A percentile compares a stretch with the other conserved stretches of the same genome.
These are phyloP conservation scores for Kwoniella newhampshirensis DNA, from an alignment of 768 basidiomycete species.

Conservation along the genomic window DNA sequence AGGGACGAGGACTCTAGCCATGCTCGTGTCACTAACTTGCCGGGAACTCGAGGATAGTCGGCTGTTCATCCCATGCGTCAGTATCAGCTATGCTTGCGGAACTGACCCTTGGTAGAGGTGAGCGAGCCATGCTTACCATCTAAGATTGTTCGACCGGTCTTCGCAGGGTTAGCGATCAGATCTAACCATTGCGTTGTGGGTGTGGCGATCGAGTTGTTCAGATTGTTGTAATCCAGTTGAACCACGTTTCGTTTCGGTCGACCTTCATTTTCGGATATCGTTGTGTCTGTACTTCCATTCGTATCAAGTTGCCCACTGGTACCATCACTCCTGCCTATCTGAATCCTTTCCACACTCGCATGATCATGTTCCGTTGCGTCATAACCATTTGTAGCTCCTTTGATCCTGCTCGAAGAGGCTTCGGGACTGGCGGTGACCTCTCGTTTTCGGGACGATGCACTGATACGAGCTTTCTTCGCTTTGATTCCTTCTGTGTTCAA, in stretches of 20 bases:
- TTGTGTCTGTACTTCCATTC: background rate
- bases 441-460: background rate
- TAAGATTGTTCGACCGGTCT: slow-evolving; percentile 37
- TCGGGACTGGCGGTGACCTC: background rate
- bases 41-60: slow-evolving; percentile 25
- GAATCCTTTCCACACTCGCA: background rate
- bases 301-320: slow-evolving; percentile 5
- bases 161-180: slow-evolving; percentile 47
- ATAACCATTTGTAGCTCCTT: too few species aligned
- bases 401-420: background rate
- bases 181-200: slow-evolving; percentile 50
- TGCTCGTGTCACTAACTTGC: slow-evolving; percentile 21
- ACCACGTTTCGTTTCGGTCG: slow-evolving; percentile 48
- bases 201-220: slow-evolving; percentile 48
- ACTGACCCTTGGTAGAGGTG: background rate
- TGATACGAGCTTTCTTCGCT: slow-evolving; percentile 11
- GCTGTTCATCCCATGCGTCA: background rate
- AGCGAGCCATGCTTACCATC: slow-evolving; percentile 33
- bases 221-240: slow-evolving; percentile 47
- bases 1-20: slow-evolving; percentile 38
- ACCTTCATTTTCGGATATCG: background rate
- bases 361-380: too few species aligned
- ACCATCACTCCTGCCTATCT: background rate
- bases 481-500: background rate
- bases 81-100: background rate